phyloP scores from a whole-genome alignment of 1,284 basidiomycete species.

The Cryptococcus jaspeensis region DNA sequence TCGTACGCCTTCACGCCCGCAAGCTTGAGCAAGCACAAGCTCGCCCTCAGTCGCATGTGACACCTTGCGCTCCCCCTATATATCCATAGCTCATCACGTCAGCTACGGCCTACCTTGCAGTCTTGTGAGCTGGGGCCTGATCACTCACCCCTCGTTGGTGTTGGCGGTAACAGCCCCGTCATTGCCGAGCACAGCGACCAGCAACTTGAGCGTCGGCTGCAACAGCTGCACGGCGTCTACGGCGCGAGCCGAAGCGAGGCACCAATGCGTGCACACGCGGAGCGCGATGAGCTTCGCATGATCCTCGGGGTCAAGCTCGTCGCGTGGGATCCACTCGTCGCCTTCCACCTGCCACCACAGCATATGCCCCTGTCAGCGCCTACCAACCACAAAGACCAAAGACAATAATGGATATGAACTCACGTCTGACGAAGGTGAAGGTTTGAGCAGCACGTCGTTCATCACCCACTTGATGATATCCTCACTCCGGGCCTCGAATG shows the following conservation, averaged over 20 bases:
- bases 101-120: neutral
- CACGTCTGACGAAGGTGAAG: constrained; percentile 56
- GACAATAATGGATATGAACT: constrained; percentile 21
- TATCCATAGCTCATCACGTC: neutral
- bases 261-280: constrained; percentile 75
- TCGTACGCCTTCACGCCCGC: constrained; percentile 65
- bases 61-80: constrained; percentile 40
- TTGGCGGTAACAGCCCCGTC: constrained; percentile 65
- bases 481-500: constrained; percentile 74
- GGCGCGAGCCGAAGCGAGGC: constrained; percentile 64
- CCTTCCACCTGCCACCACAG: constrained; percentile 53
- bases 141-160: constrained; percentile 64
- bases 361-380: constrained; percentile 52
- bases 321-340: constrained; percentile 72
- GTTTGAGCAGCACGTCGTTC: constrained; percentile 67
- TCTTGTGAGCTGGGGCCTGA: neutral
- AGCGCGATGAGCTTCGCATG: constrained; percentile 70
- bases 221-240: constrained; percentile 66
- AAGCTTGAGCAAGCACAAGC: constrained; percentile 76
- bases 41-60: constrained; percentile 73
- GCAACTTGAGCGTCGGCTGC: constrained; percentile 70
- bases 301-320: constrained; percentile 54
- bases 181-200: constrained; percentile 65
- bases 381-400: neutral
- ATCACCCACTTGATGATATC: constrained; percentile 69